A percentile compares a stretch with the other conserved stretches of the same genome.
These are phyloP conservation scores for Saccharomyces hybrid DNA, from an alignment of 1,139 yeast species.

Conservation along the genomic window DNA sequence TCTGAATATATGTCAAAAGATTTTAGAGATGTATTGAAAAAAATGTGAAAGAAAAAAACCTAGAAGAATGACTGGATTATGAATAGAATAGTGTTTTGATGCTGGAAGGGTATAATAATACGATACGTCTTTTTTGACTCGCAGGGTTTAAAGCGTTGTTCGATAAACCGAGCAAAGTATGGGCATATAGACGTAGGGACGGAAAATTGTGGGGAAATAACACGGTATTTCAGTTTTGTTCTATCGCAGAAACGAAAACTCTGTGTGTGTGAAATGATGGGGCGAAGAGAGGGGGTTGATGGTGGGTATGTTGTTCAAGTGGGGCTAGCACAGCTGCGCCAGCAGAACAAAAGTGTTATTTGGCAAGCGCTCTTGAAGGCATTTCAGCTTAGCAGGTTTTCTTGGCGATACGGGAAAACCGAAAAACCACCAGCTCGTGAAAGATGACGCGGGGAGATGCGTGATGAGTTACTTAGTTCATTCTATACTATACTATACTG, in stretches of 20 bases:
- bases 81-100: not conserved
- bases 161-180: conserved; percentile 1
- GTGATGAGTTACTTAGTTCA: not conserved
- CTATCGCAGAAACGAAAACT: not conserved
- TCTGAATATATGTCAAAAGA: not conserved
- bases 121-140: not conserved
- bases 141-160: not conserved
- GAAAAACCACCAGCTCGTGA: not conserved
- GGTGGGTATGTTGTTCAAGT: not conserved
- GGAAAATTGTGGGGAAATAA: not conserved
- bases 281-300: not conserved
- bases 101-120: not conserved
- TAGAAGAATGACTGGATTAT: not conserved
- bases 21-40: not conserved
- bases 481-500: no score
- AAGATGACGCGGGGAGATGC: no score
- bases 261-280: not conserved
- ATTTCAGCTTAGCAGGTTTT: not conserved
- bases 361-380: not conserved
- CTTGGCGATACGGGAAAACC: not conserved
- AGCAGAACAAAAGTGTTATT: no score
- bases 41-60: no score
- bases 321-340: not conserved
- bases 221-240: not conserved
- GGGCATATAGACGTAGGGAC: not conserved